Evolutionary conservation across 2,329 filamentous ascomycete species (phyloP).

Genomic region (Thelonectria discophora): DNA sequence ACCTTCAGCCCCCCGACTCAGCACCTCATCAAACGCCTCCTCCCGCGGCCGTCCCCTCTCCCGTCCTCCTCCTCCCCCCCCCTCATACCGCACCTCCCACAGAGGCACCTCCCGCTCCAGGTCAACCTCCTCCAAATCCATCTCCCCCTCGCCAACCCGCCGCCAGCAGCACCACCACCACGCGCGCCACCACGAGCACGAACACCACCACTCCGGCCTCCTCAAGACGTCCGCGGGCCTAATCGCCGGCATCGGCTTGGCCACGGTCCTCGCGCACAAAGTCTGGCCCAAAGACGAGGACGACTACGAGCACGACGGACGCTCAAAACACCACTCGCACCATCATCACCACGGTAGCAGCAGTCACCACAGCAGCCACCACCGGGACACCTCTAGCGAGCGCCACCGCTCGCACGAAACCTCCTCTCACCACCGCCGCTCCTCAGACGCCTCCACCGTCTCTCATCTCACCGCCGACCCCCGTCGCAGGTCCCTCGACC

Average conservation of each 20-base stretch:
- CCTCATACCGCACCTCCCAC: constrained; percentile 21
- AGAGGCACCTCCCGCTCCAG: constrained; percentile 25
- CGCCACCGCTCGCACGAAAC: constrained; percentile 20
- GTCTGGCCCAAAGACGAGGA: constrained; percentile 48
- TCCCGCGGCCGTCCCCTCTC: constrained; percentile 30
- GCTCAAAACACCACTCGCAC: constrained; percentile 17
- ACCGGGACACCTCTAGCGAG: constrained; percentile 6
- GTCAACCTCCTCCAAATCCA: constrained; percentile 37
- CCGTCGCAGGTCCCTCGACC: constrained; percentile 24
- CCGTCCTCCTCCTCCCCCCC: constrained; percentile 7
- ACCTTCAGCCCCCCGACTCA: constrained; percentile 24
- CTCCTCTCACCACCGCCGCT: constrained; percentile 20
- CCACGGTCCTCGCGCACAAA: constrained; percentile 47
- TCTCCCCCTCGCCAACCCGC: constrained; percentile 31
- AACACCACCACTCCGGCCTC: constrained; percentile 34
- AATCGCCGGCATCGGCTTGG: constrained; percentile 48
- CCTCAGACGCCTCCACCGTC: constrained; percentile 7
- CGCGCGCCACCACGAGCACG: constrained; percentile 29
- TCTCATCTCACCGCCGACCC: constrained; percentile 23
- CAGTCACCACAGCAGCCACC: background rate
- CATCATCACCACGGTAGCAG: constrained; percentile 7
- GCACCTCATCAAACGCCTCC: constrained; percentile 22
- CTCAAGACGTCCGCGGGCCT: constrained; percentile 46
- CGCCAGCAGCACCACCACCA: constrained; percentile 25
- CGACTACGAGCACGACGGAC: constrained; percentile 24